These are phyloP conservation scores for Camellia granthamiana DNA, from an alignment of 148 eudicot species.

Conservation along the genomic window DNA sequence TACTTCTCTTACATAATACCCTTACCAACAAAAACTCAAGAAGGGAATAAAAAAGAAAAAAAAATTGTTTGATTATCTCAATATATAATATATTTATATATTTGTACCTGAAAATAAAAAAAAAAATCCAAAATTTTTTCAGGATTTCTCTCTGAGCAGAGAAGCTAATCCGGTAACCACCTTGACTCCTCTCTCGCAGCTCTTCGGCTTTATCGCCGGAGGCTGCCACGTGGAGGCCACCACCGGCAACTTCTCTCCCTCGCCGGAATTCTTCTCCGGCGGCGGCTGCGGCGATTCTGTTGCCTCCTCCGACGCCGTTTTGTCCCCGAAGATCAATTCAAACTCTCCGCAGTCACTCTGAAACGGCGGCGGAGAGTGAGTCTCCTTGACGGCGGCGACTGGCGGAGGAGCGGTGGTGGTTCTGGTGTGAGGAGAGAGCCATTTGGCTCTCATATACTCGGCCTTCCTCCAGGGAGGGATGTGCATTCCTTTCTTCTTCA, in stretches of 20 bases:
- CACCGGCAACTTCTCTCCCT: slow-evolving; percentile 16
- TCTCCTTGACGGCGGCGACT: neutral
- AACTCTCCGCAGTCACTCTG: slow-evolving; percentile 26
- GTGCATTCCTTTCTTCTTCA: slow-evolving; percentile 63
- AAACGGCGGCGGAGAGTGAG: neutral
- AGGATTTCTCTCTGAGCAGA: slow-evolving; percentile 52
- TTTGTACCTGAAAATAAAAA: slow-evolving; percentile 9
- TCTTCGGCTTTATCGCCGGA: slow-evolving; percentile 54
- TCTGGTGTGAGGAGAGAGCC: slow-evolving; percentile 50
- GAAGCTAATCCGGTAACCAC: slow-evolving; percentile 63
- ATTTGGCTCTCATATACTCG: slow-evolving; percentile 56
- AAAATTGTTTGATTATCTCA: slow-evolving; percentile 2
- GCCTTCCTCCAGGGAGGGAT: slow-evolving; percentile 63
- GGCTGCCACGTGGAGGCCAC: slow-evolving; percentile 36
- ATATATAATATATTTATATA: slow-evolving; percentile 1
- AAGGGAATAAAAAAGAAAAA: slow-evolving; percentile 1
- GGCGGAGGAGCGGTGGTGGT: slow-evolving; percentile 7
- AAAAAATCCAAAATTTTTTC: slow-evolving; percentile 32
- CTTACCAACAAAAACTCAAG: slow-evolving; percentile 13
- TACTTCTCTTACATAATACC: slow-evolving; percentile 15
- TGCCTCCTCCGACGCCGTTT: slow-evolving; percentile 11
- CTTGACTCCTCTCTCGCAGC: slow-evolving; percentile 39
- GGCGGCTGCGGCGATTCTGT: slow-evolving; percentile 2
- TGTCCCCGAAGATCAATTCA: slow-evolving; percentile 43
- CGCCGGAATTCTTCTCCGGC: slow-evolving; percentile 13